These are phyloP conservation scores for Sphaerulina vaccinii DNA, from an alignment of 2,329 filamentous ascomycete species.

Conservation along the genomic window DNA sequence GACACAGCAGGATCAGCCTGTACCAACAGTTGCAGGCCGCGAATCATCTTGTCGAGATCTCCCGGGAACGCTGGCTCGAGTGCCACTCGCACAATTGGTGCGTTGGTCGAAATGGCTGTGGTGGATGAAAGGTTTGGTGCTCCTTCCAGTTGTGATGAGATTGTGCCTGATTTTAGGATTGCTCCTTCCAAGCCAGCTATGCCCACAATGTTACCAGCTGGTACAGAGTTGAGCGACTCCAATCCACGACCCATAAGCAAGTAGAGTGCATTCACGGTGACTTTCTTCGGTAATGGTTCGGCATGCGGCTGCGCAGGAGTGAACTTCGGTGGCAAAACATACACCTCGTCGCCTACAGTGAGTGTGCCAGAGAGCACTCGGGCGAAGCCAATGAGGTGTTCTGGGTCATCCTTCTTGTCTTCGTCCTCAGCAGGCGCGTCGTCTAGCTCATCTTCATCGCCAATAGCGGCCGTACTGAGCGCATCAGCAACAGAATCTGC, in stretches of 20 bases:
- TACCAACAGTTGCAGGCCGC: constrained; percentile 79
- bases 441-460: constrained; percentile 46
- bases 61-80: constrained; percentile 89
- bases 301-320: constrained; percentile 74
- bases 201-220: constrained; percentile 91
- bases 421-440: constrained; percentile 52
- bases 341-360: constrained; percentile 84
- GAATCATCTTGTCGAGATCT: constrained; percentile 93
- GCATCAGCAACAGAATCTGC: constrained; percentile 60
- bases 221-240: constrained; percentile 78
- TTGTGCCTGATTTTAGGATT: constrained; percentile 91
- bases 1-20: constrained; percentile 95
- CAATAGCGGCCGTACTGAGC: constrained; percentile 60
- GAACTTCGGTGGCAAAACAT: constrained; percentile 91
- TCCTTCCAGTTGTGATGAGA: constrained; percentile 84
- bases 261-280: constrained; percentile 84
- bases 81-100: constrained; percentile 89
- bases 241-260: constrained; percentile 92
- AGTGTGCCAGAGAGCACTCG: constrained; percentile 89
- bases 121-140: constrained; percentile 89
- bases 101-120: constrained; percentile 66
- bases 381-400: constrained; percentile 92
- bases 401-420: constrained; percentile 65
- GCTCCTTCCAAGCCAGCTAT: constrained; percentile 89
- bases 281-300: constrained; percentile 72